A percentile compares a stretch with the other conserved stretches of the same genome.
Conservation (phyloP, 2,329 filamentous ascomycete species). For the Alternaria sp. region DNA sequence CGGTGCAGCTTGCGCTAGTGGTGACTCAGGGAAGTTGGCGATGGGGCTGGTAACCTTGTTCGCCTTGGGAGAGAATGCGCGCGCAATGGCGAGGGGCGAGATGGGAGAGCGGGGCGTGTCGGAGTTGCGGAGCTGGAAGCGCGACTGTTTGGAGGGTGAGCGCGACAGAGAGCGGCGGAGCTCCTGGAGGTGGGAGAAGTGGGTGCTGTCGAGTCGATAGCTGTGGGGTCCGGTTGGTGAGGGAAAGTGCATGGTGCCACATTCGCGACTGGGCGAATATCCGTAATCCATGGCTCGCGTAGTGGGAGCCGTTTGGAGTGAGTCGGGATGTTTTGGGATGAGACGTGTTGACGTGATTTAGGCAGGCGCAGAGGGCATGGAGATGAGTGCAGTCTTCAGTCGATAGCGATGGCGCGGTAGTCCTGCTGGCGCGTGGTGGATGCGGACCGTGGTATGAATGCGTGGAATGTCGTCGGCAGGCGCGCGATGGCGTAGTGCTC, state of each 20-base stretch:
- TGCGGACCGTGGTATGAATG: slow-evolving; percentile 35
- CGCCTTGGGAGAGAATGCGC: slow-evolving; percentile 53
- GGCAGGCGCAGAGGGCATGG: slow-evolving; percentile 28
- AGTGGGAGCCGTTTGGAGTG: slow-evolving; percentile 2
- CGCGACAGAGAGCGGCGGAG: slow-evolving; percentile 86
- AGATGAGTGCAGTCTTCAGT: slow-evolving; percentile 27
- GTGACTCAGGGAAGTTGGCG: slow-evolving; percentile 63
- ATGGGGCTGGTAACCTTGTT: slow-evolving; percentile 57
- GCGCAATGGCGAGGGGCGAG: slow-evolving; percentile 53
- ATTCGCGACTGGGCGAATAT: slow-evolving; percentile 60
- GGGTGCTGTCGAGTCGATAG: slow-evolving; percentile 76
- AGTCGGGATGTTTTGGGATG: slow-evolving; percentile 9
- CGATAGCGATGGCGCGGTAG: slow-evolving; percentile 36
- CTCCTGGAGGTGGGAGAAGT: slow-evolving; percentile 77
- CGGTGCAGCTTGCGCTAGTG: slow-evolving; percentile 64
- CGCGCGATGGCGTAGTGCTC: slow-evolving; percentile 20
- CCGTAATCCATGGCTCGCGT: slow-evolving; percentile 54
- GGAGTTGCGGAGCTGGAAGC: slow-evolving; percentile 69
- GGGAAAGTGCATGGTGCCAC: slow-evolving; percentile 82
- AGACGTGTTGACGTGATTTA: slow-evolving; percentile 11
- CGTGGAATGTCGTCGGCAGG: slow-evolving; percentile 31
- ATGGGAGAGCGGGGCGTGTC: slow-evolving; percentile 50
- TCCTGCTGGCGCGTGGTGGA: slow-evolving; percentile 13
- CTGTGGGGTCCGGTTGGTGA: slow-evolving; percentile 76
- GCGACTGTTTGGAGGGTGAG: slow-evolving; percentile 82